phyloP scores from a whole-genome alignment of 192 early-diverging fungal species.

The Diversispora epigaea region DNA sequence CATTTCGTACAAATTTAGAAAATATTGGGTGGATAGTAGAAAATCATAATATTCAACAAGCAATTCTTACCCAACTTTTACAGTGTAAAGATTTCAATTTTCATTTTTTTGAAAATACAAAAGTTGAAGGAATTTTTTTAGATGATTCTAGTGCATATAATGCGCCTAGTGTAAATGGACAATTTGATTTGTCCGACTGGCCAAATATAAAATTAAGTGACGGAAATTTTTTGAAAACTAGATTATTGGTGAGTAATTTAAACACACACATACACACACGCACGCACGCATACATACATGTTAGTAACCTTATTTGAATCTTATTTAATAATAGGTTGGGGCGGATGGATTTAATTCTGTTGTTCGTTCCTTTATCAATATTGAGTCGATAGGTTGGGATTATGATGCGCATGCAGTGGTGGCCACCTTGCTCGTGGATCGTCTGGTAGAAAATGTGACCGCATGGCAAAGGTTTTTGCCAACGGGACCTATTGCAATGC shows the following conservation, averaged over 20 bases:
- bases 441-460: slow-evolving; percentile 51
- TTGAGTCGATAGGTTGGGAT: slow-evolving; percentile 82
- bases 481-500: slow-evolving; percentile 87
- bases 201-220: slow-evolving; percentile 70
- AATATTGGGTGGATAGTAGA: slow-evolving; percentile 86
- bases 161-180: not conserved
- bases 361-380: slow-evolving; percentile 80
- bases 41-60: slow-evolving; percentile 77
- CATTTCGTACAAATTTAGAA: slow-evolving; percentile 1
- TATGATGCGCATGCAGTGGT: slow-evolving; percentile 87
- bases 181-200: slow-evolving; percentile 59
- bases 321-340: slow-evolving; percentile 56
- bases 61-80: slow-evolving; percentile 56
- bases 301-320: not conserved
- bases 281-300: too few relatives aligned
- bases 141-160: not conserved
- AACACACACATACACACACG: not conserved
- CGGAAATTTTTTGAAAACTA: slow-evolving; percentile 58
- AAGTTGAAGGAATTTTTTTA: slow-evolving; percentile 59
- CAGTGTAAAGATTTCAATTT: slow-evolving; percentile 46
- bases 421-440: slow-evolving; percentile 73
- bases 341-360: slow-evolving; percentile 87
- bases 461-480: slow-evolving; percentile 97
- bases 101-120: slow-evolving; percentile 66
- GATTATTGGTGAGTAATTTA: slow-evolving; percentile 63